Percentiles rank a stretch among this genome's conserved stretches.
Evolutionary conservation across 2,329 filamentous ascomycete species (phyloP).

Genomic region (Thielaviopsis ethacetica): DNA sequence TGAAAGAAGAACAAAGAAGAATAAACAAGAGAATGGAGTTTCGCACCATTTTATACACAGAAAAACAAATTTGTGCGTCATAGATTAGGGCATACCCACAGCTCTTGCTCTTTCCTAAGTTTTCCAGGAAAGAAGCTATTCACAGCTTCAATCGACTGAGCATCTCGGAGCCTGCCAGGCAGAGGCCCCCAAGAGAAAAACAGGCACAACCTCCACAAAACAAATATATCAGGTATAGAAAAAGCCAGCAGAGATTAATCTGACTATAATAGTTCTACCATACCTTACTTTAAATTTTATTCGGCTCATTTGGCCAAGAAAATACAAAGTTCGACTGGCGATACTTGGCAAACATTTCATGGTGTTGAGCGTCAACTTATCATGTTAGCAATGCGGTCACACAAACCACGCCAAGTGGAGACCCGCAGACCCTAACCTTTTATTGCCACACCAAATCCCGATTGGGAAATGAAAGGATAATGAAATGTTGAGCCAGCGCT

Average conservation of each 20-base stretch:
- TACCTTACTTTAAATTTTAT: too few species aligned
- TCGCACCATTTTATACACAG: neutral
- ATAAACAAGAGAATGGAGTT: neutral
- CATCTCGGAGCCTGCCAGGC: neutral
- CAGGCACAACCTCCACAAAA: neutral
- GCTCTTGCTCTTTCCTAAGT: neutral
- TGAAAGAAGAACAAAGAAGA: neutral
- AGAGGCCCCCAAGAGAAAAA: neutral
- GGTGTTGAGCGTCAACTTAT: neutral
- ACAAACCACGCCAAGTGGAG: neutral
- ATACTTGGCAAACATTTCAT: neutral
- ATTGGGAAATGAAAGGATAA: neutral
- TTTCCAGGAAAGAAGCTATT: neutral
- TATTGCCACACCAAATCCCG: neutral
- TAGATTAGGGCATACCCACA: neutral
- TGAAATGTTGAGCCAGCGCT: too few species aligned
- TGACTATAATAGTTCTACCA: too few species aligned
- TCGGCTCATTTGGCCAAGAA: neutral
- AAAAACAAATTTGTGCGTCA: neutral
- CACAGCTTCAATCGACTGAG: neutral
- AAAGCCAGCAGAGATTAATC: too few species aligned
- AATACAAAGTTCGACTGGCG: neutral
- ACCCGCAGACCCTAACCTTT: neutral
- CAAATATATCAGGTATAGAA: too few species aligned
- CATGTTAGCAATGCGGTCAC: neutral